Conservation (phyloP, 208 protist genomes). For the Plasmodiophora brassicae region DNA sequence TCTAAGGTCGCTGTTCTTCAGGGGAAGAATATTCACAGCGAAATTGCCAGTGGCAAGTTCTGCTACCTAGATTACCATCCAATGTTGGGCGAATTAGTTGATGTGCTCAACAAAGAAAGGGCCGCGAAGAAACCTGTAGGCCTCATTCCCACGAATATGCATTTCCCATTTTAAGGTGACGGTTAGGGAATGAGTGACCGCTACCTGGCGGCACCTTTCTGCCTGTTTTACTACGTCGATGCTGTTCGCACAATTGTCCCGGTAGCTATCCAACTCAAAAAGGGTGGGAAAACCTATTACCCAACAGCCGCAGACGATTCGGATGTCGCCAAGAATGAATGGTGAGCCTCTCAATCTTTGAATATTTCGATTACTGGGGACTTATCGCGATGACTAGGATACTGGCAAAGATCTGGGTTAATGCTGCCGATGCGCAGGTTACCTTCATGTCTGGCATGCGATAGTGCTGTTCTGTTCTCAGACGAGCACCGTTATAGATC, state of each 20-base stretch:
- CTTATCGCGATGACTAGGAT: neutral
- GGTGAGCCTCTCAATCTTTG: too few relatives aligned
- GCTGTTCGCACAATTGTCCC: neutral
- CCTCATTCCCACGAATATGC: too few relatives aligned
- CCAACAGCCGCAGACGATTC: neutral
- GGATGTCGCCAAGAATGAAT: neutral
- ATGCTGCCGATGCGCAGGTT: neutral
- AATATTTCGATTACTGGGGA: too few relatives aligned
- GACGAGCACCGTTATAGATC: too few relatives aligned
- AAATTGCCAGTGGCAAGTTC: neutral
- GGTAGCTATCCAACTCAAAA: conserved; percentile 3
- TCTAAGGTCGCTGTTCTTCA: neutral
- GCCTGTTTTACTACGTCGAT: neutral
- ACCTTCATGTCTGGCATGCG: too few relatives aligned
- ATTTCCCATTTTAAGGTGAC: too few relatives aligned
- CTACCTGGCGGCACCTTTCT: conserved; percentile 7
- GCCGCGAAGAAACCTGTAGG: neutral
- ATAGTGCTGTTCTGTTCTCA: too few relatives aligned
- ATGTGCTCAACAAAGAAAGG: neutral
- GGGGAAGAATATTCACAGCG: neutral
- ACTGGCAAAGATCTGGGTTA: neutral
- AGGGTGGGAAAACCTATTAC: neutral
- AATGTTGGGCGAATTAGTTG: neutral
- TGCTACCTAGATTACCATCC: conserved; percentile 14
- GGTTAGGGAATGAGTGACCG: neutral